Conservation (phyloP, 1,139 yeast genomes). For the Taphrina populina region DNA sequence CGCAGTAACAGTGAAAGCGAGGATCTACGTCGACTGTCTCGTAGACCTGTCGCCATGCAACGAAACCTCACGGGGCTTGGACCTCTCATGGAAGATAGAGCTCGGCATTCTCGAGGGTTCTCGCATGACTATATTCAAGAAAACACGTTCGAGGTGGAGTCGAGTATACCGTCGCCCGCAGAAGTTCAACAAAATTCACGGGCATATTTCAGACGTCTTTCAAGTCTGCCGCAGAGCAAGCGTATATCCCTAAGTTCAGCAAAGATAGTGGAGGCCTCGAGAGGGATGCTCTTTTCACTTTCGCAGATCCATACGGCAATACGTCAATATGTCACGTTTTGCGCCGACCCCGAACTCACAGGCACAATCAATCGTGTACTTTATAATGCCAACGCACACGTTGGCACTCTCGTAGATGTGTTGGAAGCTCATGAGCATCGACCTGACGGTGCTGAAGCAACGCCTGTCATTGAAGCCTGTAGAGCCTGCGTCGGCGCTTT, state of each 20-base stretch:
- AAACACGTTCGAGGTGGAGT: constrained; percentile 22
- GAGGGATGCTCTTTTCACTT: constrained; percentile 49
- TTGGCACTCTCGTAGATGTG: constrained; percentile 60
- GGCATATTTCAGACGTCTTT: constrained; percentile 68
- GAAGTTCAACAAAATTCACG: constrained; percentile 33
- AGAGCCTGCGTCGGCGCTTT: constrained; percentile 50
- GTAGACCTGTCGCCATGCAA: constrained; percentile 68
- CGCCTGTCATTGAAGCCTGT: constrained; percentile 46
- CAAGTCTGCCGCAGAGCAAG: constrained; percentile 61
- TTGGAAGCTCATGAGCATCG: constrained; percentile 51
- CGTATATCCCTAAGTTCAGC: constrained; percentile 33
- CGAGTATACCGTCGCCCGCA: constrained; percentile 20
- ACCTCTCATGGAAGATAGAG: constrained; percentile 38
- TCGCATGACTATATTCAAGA: constrained; percentile 43
- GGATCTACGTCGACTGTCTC: constrained; percentile 56
- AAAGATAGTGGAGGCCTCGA: constrained; percentile 44
- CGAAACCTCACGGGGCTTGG: constrained; percentile 47
- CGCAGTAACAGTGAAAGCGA: constrained; percentile 61
- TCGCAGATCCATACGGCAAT: constrained; percentile 71
- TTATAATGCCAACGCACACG: constrained; percentile 58
- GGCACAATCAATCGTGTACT: constrained; percentile 59
- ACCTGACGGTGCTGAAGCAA: constrained; percentile 42
- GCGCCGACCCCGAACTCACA: constrained; percentile 62
- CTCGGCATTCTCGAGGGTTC: constrained; percentile 42
- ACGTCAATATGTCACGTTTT: constrained; percentile 64